A percentile compares a stretch with the other conserved stretches of the same genome.
Conservation (phyloP, 441 rosid species). For the Corymbia calophylla region DNA sequence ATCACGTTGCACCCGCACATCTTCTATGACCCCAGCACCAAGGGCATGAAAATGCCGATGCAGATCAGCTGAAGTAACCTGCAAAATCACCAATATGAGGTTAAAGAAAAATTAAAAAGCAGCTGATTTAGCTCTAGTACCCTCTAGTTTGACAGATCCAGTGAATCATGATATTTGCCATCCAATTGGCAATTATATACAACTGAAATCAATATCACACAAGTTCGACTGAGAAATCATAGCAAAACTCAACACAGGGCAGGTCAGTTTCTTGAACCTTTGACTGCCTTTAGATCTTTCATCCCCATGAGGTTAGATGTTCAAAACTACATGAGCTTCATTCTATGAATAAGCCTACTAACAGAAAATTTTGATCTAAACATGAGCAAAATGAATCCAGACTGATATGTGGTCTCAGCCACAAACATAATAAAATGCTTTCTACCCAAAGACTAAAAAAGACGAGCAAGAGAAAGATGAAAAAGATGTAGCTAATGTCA, state of each 20-base stretch:
- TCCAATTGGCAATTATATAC: background rate
- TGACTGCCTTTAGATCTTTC: background rate
- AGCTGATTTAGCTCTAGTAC: background rate
- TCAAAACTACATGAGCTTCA: background rate
- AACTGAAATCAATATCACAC: background rate
- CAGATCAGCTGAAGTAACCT: conserved; percentile 68
- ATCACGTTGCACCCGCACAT: conserved; percentile 76
- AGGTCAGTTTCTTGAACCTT: background rate
- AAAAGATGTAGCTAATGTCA: background rate
- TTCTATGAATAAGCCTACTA: background rate
- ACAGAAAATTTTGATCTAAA: background rate
- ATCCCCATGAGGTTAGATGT: background rate
- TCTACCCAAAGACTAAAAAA: background rate
- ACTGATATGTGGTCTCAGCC: background rate
- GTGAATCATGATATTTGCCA: background rate
- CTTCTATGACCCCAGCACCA: conserved; percentile 72
- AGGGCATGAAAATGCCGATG: conserved; percentile 57
- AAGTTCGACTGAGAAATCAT: background rate
- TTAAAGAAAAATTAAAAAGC: background rate
- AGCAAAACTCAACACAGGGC: background rate
- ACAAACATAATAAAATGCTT: background rate
- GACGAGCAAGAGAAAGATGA: background rate
- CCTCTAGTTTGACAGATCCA: background rate
- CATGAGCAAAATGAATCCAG: background rate
- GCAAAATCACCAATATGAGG: conserved; percentile 11